Base-by-base conservation (phyloP, 176 grass and related monocot species). In the Oryza glumipatula region DNA sequence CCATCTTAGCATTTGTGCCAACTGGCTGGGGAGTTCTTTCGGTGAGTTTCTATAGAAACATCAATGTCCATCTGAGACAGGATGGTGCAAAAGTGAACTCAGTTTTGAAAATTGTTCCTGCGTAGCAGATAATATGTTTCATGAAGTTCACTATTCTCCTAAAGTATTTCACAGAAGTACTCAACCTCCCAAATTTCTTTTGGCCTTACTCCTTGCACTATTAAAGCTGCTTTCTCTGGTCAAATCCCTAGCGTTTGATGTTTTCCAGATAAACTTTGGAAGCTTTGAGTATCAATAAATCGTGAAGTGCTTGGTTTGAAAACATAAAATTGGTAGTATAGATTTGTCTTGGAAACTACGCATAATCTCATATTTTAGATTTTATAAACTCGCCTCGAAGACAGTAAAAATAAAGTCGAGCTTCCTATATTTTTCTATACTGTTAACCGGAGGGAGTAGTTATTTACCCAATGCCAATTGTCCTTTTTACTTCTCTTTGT, bases 21-120 rank as follows among this genome's bases (percentile, higher is more conserved):
- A 95, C 93, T 65, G 93, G 93, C 47, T 95, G 93, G 90, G 93
- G 88, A 81, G 92, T 95, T 86, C 79, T 95, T 90, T 92, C 85
- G 76, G 93, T 95, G 83, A 95, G 93, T 85, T 79, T 79, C 39
- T 21, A 3, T 56, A 46, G 11, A 33, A 77, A 36, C 67, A 63
- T 72, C 6, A 21, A 11, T 83, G 9, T 48, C 64, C 41, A 64
- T 82, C 30, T 36, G 77, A 4, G 38, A 47, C 23, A 65, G 12
- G 56, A 21, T 51, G 22, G 48, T 77, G 11, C 63, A 19, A 49
- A 46, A 72, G 72, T 38, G 7, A 39, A 28, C 38, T 38, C 17
- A 24, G 11, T 54, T 36, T 36, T 36, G 35, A 36, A 36, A 36
- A 36, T 36, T 36, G 35, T 0, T 35, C 35, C 0, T 36, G 35